Percentiles rank a stretch among this genome's conserved stretches.
phyloP scores from a whole-genome alignment of 306 rosid species.

The Phaseolus lunatus region DNA sequence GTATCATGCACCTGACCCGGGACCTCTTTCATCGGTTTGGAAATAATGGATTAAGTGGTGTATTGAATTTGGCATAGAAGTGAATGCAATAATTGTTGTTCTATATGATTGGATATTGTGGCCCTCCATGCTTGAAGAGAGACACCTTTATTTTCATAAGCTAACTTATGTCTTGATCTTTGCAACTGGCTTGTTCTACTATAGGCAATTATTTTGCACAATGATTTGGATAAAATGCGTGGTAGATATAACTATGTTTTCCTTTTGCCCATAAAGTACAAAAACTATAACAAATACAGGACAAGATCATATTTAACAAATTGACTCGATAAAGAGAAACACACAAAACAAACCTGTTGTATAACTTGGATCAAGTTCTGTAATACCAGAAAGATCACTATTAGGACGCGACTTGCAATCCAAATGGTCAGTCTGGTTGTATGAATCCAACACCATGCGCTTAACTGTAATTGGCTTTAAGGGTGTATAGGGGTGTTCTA shows the following conservation, averaged over 20 bases:
- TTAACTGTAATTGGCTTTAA: too few species aligned
- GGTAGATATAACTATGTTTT: background rate
- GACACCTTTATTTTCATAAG: conserved; percentile 98
- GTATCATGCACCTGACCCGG: conserved; percentile 47
- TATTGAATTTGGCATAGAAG: conserved; percentile 93
- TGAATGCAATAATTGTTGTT: conserved; percentile 92
- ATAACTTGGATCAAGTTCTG: conserved; percentile 98
- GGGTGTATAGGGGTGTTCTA: too few species aligned
- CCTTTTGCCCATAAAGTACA: conserved; percentile 4
- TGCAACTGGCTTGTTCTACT: conserved; percentile 35
- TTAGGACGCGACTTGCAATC: conserved; percentile 97
- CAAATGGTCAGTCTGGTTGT: conserved; percentile 93
- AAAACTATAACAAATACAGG: conserved; percentile 14
- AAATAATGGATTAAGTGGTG: conserved; percentile 99
- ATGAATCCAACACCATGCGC: conserved; percentile 88
- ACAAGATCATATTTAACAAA: background rate
- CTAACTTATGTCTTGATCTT: conserved; percentile 70
- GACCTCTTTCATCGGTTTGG: conserved; percentile 98
- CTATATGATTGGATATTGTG: conserved; percentile 98
- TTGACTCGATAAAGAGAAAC: background rate
- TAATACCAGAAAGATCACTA: conserved; percentile 95
- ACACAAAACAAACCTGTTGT: conserved; percentile 70
- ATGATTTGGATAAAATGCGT: conserved; percentile 35
- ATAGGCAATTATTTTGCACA: conserved; percentile 3
- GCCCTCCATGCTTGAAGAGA: conserved; percentile 91